Percentiles rank a stretch among this genome's conserved stretches.
Evolutionary conservation across 1,284 basidiomycete species (phyloP).

Genomic region (Tilletiopsis washingtonensis): DNA sequence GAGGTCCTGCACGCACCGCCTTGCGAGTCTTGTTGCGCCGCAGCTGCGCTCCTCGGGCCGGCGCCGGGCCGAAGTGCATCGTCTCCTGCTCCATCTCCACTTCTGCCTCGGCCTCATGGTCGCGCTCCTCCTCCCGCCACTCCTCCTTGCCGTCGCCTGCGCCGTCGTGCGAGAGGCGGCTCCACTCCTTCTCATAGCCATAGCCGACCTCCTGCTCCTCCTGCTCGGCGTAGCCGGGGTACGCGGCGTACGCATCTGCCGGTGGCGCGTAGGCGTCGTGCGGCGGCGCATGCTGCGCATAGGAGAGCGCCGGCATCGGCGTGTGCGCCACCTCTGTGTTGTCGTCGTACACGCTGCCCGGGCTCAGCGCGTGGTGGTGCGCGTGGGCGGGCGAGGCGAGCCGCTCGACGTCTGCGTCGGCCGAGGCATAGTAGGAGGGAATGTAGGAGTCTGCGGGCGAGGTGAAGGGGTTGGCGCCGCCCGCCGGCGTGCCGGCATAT

Average conservation of each 20-base stretch:
- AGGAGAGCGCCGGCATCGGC: background rate
- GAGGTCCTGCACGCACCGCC: slow-evolving; percentile 1
- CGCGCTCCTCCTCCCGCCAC: no score
- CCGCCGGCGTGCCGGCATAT: no score
- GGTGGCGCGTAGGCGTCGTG: no score
- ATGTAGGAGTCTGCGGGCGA: no score
- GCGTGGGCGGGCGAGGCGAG: slow-evolving; percentile 12
- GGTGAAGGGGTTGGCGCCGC: no score
- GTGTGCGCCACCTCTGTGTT: slow-evolving; percentile 15
- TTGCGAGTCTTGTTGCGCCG: slow-evolving; percentile 49
- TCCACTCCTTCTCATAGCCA: background rate
- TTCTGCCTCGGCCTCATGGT: no score
- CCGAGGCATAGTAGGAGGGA: slow-evolving; percentile 15
- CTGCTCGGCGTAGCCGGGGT: no score
- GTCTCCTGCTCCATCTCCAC: no score
- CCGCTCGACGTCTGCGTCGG: slow-evolving; percentile 12
- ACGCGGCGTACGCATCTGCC: no score
- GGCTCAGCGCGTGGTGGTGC: slow-evolving; percentile 13
- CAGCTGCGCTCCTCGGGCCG: slow-evolving; percentile 35
- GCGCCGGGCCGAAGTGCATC: slow-evolving; percentile 44
- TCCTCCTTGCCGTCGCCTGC: background rate
- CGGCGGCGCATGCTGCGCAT: background rate
- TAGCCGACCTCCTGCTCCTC: no score
- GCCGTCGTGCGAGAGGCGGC: background rate
- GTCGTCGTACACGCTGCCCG: slow-evolving; percentile 13